Percentiles rank a stretch among this genome's conserved stretches.
Conservation (phyloP, 495 filamentous ascomycete genomes). For the Bacidia rubella region DNA sequence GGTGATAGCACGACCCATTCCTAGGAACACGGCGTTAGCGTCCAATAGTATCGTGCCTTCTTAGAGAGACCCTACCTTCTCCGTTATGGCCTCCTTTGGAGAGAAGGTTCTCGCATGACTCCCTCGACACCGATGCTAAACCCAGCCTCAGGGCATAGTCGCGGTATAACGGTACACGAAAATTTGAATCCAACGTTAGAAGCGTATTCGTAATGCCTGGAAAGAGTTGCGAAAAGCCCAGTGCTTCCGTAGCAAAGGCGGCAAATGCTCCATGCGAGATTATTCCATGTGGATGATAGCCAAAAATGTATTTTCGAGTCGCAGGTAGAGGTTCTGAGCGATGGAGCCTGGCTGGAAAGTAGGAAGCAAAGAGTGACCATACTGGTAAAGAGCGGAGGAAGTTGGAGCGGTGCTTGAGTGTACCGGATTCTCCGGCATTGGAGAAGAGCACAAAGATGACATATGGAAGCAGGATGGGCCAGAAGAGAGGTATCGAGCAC, state of each 20-base stretch:
- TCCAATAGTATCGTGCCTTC: too few relatives aligned
- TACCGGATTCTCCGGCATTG: slow-evolving; percentile 57
- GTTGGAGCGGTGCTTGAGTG: slow-evolving; percentile 56
- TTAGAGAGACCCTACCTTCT: slow-evolving; percentile 30
- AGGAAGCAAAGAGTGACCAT: slow-evolving; percentile 83
- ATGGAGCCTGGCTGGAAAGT: slow-evolving; percentile 82
- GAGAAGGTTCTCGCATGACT: slow-evolving; percentile 79
- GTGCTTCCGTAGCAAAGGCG: slow-evolving; percentile 79
- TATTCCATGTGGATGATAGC: slow-evolving; percentile 95
- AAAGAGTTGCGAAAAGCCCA: slow-evolving; percentile 80
- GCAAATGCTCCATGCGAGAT: slow-evolving; percentile 92
- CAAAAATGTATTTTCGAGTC: slow-evolving; percentile 91
- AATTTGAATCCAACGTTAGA: slow-evolving; percentile 82
- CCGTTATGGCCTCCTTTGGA: slow-evolving; percentile 60
- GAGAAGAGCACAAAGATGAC: slow-evolving; percentile 73
- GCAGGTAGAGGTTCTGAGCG: slow-evolving; percentile 62
- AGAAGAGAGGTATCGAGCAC: slow-evolving; percentile 77
- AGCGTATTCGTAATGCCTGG: slow-evolving; percentile 91
- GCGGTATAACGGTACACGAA: slow-evolving; percentile 83
- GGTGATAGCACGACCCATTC: slow-evolving; percentile 92
- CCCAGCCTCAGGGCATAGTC: slow-evolving; percentile 84
- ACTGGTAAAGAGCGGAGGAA: slow-evolving; percentile 58
- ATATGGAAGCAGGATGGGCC: slow-evolving; percentile 87
- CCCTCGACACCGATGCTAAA: slow-evolving; percentile 74
- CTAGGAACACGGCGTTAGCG: background rate